Conservation (phyloP, 306 rosid genomes). For the Castanea mollissima region DNA sequence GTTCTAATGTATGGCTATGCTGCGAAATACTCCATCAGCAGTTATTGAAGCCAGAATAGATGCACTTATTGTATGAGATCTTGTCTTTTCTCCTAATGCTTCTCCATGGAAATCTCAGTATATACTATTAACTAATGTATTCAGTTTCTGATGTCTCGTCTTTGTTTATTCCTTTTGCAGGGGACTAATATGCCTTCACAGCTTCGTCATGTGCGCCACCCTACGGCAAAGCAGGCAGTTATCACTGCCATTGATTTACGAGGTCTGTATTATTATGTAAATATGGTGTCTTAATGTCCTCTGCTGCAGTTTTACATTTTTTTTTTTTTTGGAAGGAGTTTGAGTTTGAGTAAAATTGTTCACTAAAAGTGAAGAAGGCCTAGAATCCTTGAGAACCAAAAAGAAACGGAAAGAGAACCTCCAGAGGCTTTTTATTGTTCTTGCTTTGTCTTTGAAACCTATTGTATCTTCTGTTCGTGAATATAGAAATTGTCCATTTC, state of each 20-base stretch:
- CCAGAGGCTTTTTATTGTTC: not conserved
- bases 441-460: not conserved
- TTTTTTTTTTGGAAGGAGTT: not conserved
- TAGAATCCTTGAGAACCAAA: not conserved
- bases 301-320: not conserved
- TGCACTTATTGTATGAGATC: conserved; percentile 86
- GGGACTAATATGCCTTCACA: conserved; percentile 94
- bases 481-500: not conserved
- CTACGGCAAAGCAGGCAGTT: conserved; percentile 93
- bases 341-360: not conserved
- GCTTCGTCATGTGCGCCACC: conserved; percentile 76
- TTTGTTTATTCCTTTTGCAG: conserved; percentile 37
- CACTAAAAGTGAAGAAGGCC: not conserved
- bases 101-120: conserved; percentile 11
- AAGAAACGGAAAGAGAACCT: not conserved
- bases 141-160: not conserved
- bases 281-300: not conserved
- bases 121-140: not conserved
- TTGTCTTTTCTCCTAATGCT: conserved; percentile 27
- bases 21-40: conserved; percentile 92
- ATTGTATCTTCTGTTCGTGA: not conserved
- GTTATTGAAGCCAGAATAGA: conserved; percentile 96
- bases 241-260: conserved; percentile 89
- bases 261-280: conserved; percentile 44
- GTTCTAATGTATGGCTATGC: conserved; percentile 98